Evolutionary conservation across 75 land plant species (phyloP).

Genomic region (Azolla pinnata): DNA sequence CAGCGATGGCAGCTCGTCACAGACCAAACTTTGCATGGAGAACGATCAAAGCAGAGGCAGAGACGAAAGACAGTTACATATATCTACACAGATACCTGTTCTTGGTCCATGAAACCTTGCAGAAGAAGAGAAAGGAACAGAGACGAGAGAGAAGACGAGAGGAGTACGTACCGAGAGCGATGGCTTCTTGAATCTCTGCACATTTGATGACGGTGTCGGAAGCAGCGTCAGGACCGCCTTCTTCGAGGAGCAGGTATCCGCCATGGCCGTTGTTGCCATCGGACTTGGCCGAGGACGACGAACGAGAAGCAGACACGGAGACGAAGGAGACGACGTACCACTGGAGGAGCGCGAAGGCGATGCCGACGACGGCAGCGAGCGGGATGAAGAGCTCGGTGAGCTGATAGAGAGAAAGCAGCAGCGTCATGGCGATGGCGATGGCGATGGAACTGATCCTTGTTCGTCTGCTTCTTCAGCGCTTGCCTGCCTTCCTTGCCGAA

Average conservation of each 20-base stretch:
- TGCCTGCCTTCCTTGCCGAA: no score
- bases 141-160: no score
- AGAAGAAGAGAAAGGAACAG: no score
- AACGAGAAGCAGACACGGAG: constrained; percentile 25
- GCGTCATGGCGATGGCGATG: constrained; percentile 2
- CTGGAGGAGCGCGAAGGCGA: constrained; percentile 57
- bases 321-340: constrained; percentile 57
- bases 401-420: constrained; percentile 35
- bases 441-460: no score
- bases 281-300: constrained; percentile 6
- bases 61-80: no score
- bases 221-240: constrained; percentile 27
- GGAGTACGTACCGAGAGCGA: constrained; percentile 61
- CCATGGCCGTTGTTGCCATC: constrained; percentile 7
- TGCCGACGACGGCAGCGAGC: constrained; percentile 57
- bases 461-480: no score
- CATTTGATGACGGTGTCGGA: constrained; percentile 50
- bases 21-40: no score
- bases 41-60: no score
- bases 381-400: constrained; percentile 54
- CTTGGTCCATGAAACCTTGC: no score
- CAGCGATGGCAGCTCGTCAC: no score
- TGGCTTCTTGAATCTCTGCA: constrained; percentile 60
- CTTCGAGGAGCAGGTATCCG: constrained; percentile 17
- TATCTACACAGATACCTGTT: no score